A percentile compares a stretch with the other conserved stretches of the same genome.
Conservation (phyloP, 495 filamentous ascomycete genomes). For the Paragyromitra xinjiangensis region DNA sequence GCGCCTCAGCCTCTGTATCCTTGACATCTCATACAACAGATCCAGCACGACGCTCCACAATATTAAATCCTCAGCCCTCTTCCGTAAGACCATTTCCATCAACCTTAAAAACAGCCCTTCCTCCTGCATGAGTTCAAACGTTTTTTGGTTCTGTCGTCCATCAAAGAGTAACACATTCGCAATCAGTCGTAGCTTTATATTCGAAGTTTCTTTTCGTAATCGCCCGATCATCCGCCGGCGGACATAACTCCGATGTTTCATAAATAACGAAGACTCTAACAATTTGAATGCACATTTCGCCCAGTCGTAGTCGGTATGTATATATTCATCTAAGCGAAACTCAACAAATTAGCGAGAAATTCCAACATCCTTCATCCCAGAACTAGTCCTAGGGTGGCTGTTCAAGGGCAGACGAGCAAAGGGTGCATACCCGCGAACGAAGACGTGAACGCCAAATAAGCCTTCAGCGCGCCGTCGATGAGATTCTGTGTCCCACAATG, state of each 20-base stretch:
- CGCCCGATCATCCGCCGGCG: constrained; percentile 92
- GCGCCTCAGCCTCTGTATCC: constrained; percentile 80
- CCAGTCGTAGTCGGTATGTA: constrained; percentile 84
- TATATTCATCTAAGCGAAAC: constrained; percentile 71
- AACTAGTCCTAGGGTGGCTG: not conserved
- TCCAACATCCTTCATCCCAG: not conserved
- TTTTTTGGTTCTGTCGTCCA: constrained; percentile 77
- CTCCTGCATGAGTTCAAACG: constrained; percentile 84
- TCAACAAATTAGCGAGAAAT: constrained; percentile 13
- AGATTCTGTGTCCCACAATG: constrained; percentile 76
- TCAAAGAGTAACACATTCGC: constrained; percentile 90
- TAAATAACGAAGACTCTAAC: constrained; percentile 77
- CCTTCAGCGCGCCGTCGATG: constrained; percentile 87
- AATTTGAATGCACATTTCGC: constrained; percentile 84
- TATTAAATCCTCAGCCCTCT: constrained; percentile 69
- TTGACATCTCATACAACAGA: constrained; percentile 94
- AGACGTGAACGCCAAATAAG: constrained; percentile 81
- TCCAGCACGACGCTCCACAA: constrained; percentile 85
- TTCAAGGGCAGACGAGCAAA: constrained; percentile 11
- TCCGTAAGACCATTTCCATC: constrained; percentile 78
- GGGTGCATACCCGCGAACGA: constrained; percentile 70
- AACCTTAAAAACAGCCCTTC: constrained; percentile 85
- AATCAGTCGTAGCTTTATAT: constrained; percentile 77
- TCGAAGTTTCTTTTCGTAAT: constrained; percentile 83
- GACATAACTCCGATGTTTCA: constrained; percentile 80